These are phyloP conservation scores for Pyricularia pennisetigena DNA, from an alignment of 2,329 filamentous ascomycete genomes.

Conservation along the genomic window DNA sequence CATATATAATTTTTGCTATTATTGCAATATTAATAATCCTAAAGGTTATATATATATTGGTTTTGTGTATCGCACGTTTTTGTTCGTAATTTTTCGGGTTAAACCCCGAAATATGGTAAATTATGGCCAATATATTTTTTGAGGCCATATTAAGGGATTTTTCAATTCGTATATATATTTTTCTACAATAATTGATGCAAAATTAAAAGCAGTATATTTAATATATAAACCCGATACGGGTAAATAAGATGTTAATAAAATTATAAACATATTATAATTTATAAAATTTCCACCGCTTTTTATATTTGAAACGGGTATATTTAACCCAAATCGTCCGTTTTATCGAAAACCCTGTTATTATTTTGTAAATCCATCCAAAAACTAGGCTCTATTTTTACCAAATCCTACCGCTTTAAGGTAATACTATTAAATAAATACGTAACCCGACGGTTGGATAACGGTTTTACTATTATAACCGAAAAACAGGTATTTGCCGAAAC, in stretches of 20 bases:
- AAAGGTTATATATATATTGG: background rate
- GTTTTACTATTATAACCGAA: background rate
- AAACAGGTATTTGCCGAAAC: background rate
- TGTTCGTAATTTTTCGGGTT: background rate
- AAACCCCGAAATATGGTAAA: background rate
- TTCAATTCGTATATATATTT: background rate
- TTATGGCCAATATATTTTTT: background rate
- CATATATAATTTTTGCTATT: background rate
- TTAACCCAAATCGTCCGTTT: background rate
- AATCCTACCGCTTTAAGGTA: too few relatives aligned
- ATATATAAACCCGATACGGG: background rate
- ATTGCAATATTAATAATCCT: background rate
- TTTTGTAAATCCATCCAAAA: too few relatives aligned
- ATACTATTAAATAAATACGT: slow-evolving; percentile 1
- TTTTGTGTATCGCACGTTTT: background rate
- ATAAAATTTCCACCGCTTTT: background rate
- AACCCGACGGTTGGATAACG: background rate
- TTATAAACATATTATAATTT: background rate
- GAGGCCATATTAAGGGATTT: background rate
- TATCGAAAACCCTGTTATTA: background rate
- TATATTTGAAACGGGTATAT: background rate
- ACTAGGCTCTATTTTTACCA: too few relatives aligned
- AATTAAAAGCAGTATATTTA: background rate
- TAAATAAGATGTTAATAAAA: background rate
- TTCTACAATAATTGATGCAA: background rate